Evolutionary conservation across 768 basidiomycete genomes (phyloP).

Genomic region (Pholiota molesta): DNA sequence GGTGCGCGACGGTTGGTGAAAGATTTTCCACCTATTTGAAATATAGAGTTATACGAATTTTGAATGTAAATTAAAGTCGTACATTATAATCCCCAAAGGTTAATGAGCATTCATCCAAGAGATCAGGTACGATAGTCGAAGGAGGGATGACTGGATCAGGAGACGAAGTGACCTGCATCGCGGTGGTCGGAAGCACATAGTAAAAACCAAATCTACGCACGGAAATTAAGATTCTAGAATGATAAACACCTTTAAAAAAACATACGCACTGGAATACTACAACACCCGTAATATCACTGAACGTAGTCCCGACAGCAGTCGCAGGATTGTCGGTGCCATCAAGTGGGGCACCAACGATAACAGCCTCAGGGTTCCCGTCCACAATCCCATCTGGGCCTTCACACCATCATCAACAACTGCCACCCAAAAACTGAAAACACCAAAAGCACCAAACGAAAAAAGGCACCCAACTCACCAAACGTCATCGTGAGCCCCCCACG

Average conservation of each 20-base stretch:
- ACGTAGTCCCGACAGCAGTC: constrained; percentile 46
- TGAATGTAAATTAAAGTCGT: constrained; percentile 12
- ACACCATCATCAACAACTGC: neutral
- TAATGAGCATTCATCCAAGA: constrained; percentile 41
- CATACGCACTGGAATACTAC: constrained; percentile 54
- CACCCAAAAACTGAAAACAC: neutral
- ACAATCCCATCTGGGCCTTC: constrained; percentile 51
- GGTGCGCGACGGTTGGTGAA: constrained; percentile 48
- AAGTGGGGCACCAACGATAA: constrained; percentile 57
- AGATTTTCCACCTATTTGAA: constrained; percentile 55
- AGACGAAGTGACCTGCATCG: constrained; percentile 45
- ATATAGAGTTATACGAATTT: neutral
- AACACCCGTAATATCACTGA: constrained; percentile 58
- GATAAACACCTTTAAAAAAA: neutral
- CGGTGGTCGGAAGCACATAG: constrained; percentile 59
- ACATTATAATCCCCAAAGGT: constrained; percentile 68
- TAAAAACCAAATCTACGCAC: constrained; percentile 53
- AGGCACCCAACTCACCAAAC: constrained; percentile 35
- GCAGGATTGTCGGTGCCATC: constrained; percentile 55
- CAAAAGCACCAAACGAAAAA: neutral
- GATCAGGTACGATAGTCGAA: constrained; percentile 39
- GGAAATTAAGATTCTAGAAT: constrained; percentile 1
- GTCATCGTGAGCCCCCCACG: constrained; percentile 59
- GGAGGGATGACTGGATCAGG: constrained; percentile 40
- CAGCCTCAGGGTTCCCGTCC: constrained; percentile 59